Evolutionary conservation across 208 protist species (phyloP), one percentile per base, ranked within the genome.

Genomic region (Crithidia sp.): DNA sequence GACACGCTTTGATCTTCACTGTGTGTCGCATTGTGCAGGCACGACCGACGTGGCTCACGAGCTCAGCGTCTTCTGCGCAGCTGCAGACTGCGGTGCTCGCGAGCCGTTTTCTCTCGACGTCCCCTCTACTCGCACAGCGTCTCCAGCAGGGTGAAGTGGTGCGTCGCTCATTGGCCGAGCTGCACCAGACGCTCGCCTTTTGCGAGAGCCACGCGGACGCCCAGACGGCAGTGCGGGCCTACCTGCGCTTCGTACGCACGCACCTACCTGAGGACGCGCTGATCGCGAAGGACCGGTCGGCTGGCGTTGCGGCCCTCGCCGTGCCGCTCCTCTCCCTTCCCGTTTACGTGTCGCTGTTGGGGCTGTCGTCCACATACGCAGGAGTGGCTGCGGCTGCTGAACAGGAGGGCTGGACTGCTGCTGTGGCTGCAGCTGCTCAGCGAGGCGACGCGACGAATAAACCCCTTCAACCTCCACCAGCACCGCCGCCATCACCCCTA

Each of bases 201-300:
- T 79, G 73, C 44, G 58, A 40, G 8, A 63, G 60, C 36, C 57
- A 73, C 7, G 49, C 45, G 6, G 78, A 83, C 44, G 36, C 73
- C 9, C 64, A 69, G 44, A 83, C 73, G 8, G 67, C 73, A 9
- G 62, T 76, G 37, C 61, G 60, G 4, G 72, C 68, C 4, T 83
- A 83, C 39, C 4, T 78, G 41, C 73, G 63, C 5, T 76, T 83
- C 12, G 66, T 71, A 16, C 17, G 19, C 28, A 50, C 67, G 2
- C 58, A 54, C 37, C 4, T 41, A 12, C 28, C 28, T 1, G 28
- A 28, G 28, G 28, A 19, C 4, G 5, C 4, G 19, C 37, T 45
- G 37, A 37, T 52, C 5, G 43, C 49, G 14, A 4, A n/a, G 43
- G 14, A 3, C 9, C 9, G 39, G 16, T 7, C 16, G n/a, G n/a